Evolutionary conservation across 1,284 basidiomycete genomes (phyloP).

Genomic region (Sanghuangporus baumii): DNA sequence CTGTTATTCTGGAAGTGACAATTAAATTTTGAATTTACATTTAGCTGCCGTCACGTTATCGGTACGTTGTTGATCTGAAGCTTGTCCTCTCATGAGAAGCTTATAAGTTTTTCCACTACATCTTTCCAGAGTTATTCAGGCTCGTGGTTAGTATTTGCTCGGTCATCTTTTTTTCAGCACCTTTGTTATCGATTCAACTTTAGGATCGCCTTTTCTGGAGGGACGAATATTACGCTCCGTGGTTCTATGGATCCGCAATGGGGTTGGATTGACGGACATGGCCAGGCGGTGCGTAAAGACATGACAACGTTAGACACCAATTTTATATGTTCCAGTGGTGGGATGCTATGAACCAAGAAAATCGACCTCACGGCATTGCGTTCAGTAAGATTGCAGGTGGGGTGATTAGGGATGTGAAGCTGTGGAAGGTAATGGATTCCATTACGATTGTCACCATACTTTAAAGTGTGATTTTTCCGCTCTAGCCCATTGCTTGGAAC

Average conservation of each 20-base stretch:
- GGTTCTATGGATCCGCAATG: conserved; percentile 47
- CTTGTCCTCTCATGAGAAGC: background rate
- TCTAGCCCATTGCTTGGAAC: conserved; percentile 52
- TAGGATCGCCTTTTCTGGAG: conserved; percentile 49
- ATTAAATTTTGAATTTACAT: background rate
- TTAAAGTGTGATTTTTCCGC: background rate
- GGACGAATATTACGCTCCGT: conserved; percentile 51
- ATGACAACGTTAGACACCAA: background rate
- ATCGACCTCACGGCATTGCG: conserved; percentile 48
- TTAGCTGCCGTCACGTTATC: conserved; percentile 39
- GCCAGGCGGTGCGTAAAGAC: conserved; percentile 40
- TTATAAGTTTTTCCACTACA: background rate
- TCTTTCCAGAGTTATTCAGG: conserved; percentile 38
- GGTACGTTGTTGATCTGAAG: conserved; percentile 26
- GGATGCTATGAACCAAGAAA: conserved; percentile 47
- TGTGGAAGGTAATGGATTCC: conserved; percentile 43
- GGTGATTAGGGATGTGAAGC: conserved; percentile 50
- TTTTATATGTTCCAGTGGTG: conserved; percentile 42
- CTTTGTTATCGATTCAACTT: background rate
- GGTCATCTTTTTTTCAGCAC: background rate
- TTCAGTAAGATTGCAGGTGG: conserved; percentile 50
- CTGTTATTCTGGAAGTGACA: background rate
- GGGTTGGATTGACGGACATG: conserved; percentile 59
- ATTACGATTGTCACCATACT: background rate
- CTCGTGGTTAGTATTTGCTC: conserved; percentile 34